Percentiles rank a stretch among this genome's conserved stretches.
phyloP scores from a whole-genome alignment of 345 rosid species.

The Streptanthus diversifolius region DNA sequence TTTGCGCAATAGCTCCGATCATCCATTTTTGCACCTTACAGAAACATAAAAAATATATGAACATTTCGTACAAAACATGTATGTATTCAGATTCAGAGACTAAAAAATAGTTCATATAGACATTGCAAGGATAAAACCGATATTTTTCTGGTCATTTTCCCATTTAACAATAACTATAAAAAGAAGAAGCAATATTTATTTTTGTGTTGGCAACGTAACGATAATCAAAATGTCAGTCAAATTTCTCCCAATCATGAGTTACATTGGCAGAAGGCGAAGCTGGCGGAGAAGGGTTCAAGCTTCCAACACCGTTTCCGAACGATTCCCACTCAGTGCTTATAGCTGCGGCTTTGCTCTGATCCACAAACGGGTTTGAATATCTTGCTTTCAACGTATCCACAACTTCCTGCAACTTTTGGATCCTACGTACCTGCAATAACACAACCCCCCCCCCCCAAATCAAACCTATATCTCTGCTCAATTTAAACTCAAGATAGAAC shows the following conservation, averaged over 20 bases:
- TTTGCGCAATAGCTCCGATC: neutral
- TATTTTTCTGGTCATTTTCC: neutral
- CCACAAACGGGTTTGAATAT: constrained; percentile 54
- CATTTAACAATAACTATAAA: neutral
- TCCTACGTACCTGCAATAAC: constrained; percentile 57
- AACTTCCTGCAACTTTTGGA: constrained; percentile 64
- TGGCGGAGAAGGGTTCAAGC: constrained; percentile 62
- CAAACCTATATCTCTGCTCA: neutral
- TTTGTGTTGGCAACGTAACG: neutral
- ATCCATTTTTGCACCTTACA: neutral
- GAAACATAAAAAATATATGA: no score
- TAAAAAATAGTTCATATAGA: neutral
- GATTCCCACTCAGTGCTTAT: constrained; percentile 79
- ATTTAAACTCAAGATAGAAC: neutral
- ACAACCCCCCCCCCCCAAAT: neutral
- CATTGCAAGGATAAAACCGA: neutral
- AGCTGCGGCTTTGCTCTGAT: constrained; percentile 41
- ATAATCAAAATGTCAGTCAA: constrained; percentile 45
- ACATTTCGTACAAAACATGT: neutral
- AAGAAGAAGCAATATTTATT: neutral
- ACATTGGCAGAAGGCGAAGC: constrained; percentile 46
- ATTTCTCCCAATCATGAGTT: constrained; percentile 71
- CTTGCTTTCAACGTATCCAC: constrained; percentile 66
- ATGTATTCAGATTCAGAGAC: neutral
- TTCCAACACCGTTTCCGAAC: constrained; percentile 67